Evolutionary conservation across 1,284 basidiomycete genomes (phyloP), one percentile per base, ranked within the genome.

Genomic region (Stereum hirsutum): DNA sequence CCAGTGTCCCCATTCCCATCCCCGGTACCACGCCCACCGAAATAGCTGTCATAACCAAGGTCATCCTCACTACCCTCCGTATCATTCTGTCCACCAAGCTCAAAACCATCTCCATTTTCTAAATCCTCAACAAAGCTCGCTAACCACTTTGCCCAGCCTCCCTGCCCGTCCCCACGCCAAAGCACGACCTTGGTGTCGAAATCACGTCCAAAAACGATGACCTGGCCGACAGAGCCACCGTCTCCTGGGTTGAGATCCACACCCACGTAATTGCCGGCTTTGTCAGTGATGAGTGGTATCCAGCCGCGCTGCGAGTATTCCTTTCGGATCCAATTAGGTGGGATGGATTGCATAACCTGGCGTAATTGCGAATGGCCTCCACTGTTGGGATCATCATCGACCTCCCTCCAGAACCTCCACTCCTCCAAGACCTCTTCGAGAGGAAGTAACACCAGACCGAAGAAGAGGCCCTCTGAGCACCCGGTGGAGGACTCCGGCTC

Each of bases 111-210:
- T 3, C 91, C 90, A 39, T 68, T 78, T 66, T 98, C 95, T 21
- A 99, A 63, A 49, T 98, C 93, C 36, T 99, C 95, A 2, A 82
- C 92, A 57, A 98, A 95, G 39, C 71, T 73, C n/a, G 91, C 81
- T 30, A 99, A 65, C 88, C 93, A 99, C 55, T 83, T 83, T 27
- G 89, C 95, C 95, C 96, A 99, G 4, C 95, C 95, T 10, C 78
- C 82, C 28, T 78, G 72, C 14, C 94, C 93, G 49, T 98, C 93
- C 5, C 92, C 93, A 45, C 76, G 73, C 80, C 86, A 94, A 41
- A 98, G 70, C 26, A 98, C 95, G 32, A 97, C 89, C 62, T 99
- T 99, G 20, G 92, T 89, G 62, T 99, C 95, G 63, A 99, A 97
- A 59, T 99, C 95, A 42, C 95, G 78, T 11, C 95, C 95, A 62